Evolutionary conservation across 805 yeast genomes (phyloP), one percentile per base, ranked within the genome.

Genomic region (Teunomyces pallodes): DNA sequence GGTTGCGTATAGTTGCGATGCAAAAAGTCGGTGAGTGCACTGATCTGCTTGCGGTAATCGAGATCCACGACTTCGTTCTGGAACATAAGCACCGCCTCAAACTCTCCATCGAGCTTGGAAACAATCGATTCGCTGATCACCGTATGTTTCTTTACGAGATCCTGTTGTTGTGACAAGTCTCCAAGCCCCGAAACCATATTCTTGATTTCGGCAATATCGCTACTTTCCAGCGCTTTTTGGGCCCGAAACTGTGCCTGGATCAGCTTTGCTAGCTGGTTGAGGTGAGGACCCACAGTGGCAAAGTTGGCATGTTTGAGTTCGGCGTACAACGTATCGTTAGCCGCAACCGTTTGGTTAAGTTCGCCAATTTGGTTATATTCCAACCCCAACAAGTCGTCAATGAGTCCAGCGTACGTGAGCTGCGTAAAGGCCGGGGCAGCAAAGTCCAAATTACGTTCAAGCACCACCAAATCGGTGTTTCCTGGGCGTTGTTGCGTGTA

Each of bases 381-480:
- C 5, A 84, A 67, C 4, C 79, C 81, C 54, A 82, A 75, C 9
- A 82, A 62, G 56, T 91, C 97, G 61, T 87, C 91, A 16, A 90
- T 70, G 12, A 94, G 70, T 0, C 98, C 99, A 13, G 80, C 73
- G 62, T 91, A 92, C 2, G 90, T 87, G 56, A 91, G 67, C 57
- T 91, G 97, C 24, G 83, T 81, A 46, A 90, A 67, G 9, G 89
- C 58, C 1, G 90, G 84, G 1, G 96, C 81, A 4, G 87, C 64
- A 38, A 80, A 76, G 66, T 92, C 99, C 27, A 84, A 63, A 46
- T 84, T 80, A 42, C 99, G 72, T 60, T 92, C 98, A 16, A 92
- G 59, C 1, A 91, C 84, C 5, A 92, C 74, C 27, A 91, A 66
- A 59, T 92, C 95, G 45, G 83, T 77, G 49, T 83, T 84, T 41